Evolutionary conservation across 495 filamentous ascomycete species (phyloP).

Genomic region (Haplographium delicatum): DNA sequence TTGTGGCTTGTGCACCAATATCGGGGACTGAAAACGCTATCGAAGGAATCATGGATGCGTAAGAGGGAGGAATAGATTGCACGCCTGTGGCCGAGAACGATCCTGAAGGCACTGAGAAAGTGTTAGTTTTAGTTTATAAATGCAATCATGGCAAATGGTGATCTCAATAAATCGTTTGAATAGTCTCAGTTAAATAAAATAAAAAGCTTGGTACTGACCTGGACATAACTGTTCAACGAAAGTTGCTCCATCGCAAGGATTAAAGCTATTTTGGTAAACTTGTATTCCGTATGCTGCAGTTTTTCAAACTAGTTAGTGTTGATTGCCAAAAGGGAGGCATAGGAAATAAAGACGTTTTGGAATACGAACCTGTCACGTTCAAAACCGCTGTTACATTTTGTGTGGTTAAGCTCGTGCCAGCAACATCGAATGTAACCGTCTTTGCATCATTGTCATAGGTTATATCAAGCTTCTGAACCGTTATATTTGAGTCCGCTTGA

Average conservation of each 20-base stretch:
- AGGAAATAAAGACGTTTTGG: no score
- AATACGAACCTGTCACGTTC: no score
- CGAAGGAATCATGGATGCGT: conserved; percentile 70
- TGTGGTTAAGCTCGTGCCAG: conserved; percentile 63
- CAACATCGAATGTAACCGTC: conserved; percentile 74
- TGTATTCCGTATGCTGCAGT: conserved; percentile 84
- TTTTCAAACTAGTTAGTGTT: no score
- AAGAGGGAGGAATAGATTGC: conserved; percentile 62
- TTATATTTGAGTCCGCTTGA: conserved; percentile 56
- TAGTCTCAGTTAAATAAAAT: neutral
- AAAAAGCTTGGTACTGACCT: conserved; percentile 43
- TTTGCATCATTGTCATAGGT: conserved; percentile 70
- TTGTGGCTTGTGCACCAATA: conserved; percentile 77
- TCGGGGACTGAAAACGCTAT: conserved; percentile 92
- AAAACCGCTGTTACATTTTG: conserved; percentile 72
- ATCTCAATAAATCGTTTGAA: neutral
- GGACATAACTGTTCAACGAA: conserved; percentile 76
- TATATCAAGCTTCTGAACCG: conserved; percentile 70
- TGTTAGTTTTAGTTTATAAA: neutral
- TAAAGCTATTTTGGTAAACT: conserved; percentile 74
- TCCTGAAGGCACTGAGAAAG: conserved; percentile 60
- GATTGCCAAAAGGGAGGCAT: no score
- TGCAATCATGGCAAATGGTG: no score
- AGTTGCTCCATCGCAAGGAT: conserved; percentile 66
- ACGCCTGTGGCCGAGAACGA: conserved; percentile 65